Base-by-base conservation (phyloP, 768 basidiomycete species). In the Butyriboletus loyo region DNA sequence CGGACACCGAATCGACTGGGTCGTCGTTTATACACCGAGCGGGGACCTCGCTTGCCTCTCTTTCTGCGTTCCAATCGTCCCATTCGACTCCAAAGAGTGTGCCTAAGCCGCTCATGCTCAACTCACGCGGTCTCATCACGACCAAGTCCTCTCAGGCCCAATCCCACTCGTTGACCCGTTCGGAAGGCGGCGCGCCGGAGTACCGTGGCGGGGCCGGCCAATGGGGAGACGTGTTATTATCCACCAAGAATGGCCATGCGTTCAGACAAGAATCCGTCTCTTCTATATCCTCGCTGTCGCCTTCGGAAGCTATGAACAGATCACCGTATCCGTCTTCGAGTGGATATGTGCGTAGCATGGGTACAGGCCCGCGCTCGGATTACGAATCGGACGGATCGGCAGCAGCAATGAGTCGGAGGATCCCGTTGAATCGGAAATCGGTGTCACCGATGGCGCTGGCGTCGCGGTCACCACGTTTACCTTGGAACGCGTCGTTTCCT, bases 391-490 rank as follows among this genome's bases (percentile, higher is more conserved):
- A 88, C 52, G 68, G 72, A 22, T 62, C 62, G 22, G 42, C 22
- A 21, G 52, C 19, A 17, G 28, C 32, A 21, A 15, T 49, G 11
- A 86, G 88, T 63, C 77, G 86, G 45, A 69, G 76, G 43, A 76
- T 91, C 14, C 79, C 81, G 24, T 61, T 90, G 45, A 85, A 87
- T 63, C 80, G 87, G 30, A 78, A 78, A 55, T 82, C 84, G 13
- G 66, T 87, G 5, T 89, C 88, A 5, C 86, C 88, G 4, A 85
- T 88, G 83, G 86, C 87, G 17, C 75, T 82, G 30, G 71, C 68
- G 14, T 80, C 75, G 52, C 74, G 77, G 50, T 64, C 72, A 19
- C 65, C 67, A 28, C 69, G 60, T 52, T 61, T 67, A 11, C 62
- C 66, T 13, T 66, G 72, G 72, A 64, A 61, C 10, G 35, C 71